Percentiles rank a stretch among this genome's conserved stretches.
phyloP scores from a whole-genome alignment of 2,329 filamentous ascomycete species.

The Monilinia aucupariae region DNA sequence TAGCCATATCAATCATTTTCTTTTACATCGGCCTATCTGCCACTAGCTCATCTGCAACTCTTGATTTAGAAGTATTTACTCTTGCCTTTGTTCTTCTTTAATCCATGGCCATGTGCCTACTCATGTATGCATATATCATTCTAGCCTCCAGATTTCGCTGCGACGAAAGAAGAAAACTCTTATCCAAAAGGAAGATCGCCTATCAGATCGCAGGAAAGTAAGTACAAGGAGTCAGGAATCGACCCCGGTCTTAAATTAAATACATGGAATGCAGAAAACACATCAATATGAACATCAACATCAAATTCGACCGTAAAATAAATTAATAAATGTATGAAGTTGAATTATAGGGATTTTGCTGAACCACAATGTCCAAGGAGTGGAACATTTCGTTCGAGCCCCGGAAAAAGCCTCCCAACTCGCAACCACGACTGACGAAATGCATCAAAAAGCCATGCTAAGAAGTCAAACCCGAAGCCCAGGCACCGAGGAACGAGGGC shows the following conservation, averaged over 20 bases:
- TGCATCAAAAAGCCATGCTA: not conserved
- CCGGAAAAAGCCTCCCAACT: not conserved
- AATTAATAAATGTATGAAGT: not conserved
- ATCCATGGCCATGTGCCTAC: not conserved
- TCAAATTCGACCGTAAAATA: not conserved
- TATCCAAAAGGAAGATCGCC: not conserved
- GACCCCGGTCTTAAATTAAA: not conserved
- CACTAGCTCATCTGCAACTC: not conserved
- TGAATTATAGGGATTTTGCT: not conserved
- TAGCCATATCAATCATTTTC: not conserved
- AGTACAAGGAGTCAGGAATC: not conserved
- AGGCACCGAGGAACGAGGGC: not conserved
- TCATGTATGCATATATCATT: not conserved
- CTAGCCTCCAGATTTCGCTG: not conserved
- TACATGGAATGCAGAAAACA: not conserved
- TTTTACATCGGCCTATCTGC: not conserved
- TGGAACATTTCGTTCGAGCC: not conserved
- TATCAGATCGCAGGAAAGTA: not conserved
- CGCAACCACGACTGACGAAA: not conserved
- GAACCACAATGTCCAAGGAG: not conserved
- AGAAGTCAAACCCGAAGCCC: not conserved
- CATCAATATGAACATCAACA: not conserved
- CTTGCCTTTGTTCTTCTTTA: not conserved
- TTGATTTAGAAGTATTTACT: not conserved
- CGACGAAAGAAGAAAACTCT: not conserved